Percentiles rank a stretch among this genome's conserved stretches.
Evolutionary conservation across 2,329 filamentous ascomycete species (phyloP).

Genomic region (Cordyceps sp.): DNA sequence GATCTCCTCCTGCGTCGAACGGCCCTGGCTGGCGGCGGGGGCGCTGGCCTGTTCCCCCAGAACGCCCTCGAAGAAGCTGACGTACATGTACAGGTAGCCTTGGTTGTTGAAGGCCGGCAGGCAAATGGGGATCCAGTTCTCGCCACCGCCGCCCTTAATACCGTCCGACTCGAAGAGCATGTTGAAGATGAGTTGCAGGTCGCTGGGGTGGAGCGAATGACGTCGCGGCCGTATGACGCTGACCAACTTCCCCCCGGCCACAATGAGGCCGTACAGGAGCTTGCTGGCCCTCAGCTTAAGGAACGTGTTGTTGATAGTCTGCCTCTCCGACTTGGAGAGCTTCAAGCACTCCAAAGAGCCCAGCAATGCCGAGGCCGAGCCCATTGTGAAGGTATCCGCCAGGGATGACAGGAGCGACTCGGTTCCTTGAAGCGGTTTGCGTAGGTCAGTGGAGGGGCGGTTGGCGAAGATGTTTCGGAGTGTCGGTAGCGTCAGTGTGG

Average conservation of each 20-base stretch:
- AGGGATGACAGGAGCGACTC: conserved; percentile 81
- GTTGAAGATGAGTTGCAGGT: conserved; percentile 93
- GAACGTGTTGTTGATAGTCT: conserved; percentile 73
- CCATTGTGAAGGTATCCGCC: conserved; percentile 85
- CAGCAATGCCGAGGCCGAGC: conserved; percentile 75
- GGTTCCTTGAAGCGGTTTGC: conserved; percentile 78
- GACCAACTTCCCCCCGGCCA: conserved; percentile 81
- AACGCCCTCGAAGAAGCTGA: conserved; percentile 67
- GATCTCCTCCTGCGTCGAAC: conserved; percentile 58
- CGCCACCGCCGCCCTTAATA: conserved; percentile 76
- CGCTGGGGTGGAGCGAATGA: conserved; percentile 87
- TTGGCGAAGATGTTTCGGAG: conserved; percentile 77
- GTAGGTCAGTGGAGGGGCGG: conserved; percentile 83
- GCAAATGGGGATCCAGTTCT: conserved; percentile 95
- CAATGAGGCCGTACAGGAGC: conserved; percentile 82
- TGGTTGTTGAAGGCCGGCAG: conserved; percentile 93
- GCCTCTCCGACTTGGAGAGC: conserved; percentile 73
- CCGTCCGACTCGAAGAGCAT: conserved; percentile 96
- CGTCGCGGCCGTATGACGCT: conserved; percentile 89
- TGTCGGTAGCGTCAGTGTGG: conserved; percentile 78
- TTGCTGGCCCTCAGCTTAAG: conserved; percentile 62
- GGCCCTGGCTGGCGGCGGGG: conserved; percentile 37
- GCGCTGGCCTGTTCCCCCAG: conserved; percentile 23
- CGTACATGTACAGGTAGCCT: conserved; percentile 97
- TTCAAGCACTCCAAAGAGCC: conserved; percentile 89